phyloP scores from a whole-genome alignment of 228 moss, liverwort and hornwort species.

The Sphagnum magellanicum region DNA sequence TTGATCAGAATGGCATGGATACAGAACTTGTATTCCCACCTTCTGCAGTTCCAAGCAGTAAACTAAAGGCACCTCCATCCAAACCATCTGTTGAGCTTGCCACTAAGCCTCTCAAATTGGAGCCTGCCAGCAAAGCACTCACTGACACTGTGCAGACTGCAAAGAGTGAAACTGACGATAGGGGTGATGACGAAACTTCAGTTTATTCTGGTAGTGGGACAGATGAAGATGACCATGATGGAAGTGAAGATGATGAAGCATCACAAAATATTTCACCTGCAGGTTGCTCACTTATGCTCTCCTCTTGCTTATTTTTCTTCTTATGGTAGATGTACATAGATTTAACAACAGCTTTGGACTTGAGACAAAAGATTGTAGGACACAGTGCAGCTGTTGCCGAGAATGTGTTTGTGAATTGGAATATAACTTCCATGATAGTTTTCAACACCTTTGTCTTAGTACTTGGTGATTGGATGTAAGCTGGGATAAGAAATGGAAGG shows the following conservation, averaged over 20 bases:
- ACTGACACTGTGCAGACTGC: constrained; percentile 11
- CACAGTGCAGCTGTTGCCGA: too few species aligned
- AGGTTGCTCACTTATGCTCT: constrained; percentile 13
- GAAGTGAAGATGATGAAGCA: constrained; percentile 25
- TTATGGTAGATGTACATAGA: too few species aligned
- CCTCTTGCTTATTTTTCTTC: background rate
- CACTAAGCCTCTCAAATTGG: constrained; percentile 8
- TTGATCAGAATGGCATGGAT: constrained; percentile 38
- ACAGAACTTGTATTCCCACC: constrained; percentile 53
- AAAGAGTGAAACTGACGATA: constrained; percentile 28
- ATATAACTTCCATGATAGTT: too few species aligned
- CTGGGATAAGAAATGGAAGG: too few species aligned
- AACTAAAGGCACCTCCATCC: constrained; percentile 14
- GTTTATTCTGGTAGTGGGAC: constrained; percentile 44
- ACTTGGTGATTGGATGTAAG: too few species aligned
- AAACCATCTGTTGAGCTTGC: constrained; percentile 2
- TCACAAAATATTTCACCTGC: constrained; percentile 18
- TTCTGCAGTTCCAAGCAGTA: constrained; percentile 52
- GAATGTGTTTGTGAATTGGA: too few species aligned
- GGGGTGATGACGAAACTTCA: constrained; percentile 24
- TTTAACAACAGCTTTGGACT: too few species aligned
- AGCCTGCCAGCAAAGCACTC: constrained; percentile 16
- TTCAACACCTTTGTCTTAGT: too few species aligned
- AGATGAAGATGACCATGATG: constrained; percentile 41
- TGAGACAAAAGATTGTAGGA: too few species aligned